Conservation (phyloP, 257 asterid genomes). For the Ehretia macrophylla region DNA sequence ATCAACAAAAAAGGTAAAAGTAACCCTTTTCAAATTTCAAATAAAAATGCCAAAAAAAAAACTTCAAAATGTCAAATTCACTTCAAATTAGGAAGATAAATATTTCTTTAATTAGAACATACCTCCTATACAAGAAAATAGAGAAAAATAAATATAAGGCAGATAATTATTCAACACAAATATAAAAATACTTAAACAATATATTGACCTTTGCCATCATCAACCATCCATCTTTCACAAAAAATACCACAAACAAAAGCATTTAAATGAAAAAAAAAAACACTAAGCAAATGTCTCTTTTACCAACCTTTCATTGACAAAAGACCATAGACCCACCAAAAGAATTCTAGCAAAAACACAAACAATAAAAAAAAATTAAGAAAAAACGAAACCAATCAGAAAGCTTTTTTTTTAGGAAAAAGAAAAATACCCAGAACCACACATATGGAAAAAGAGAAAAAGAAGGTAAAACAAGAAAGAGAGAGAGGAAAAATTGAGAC, state of each 20-base stretch:
- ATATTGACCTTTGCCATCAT: background rate
- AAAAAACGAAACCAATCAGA: constrained; percentile 5
- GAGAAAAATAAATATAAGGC: background rate
- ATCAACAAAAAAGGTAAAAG: background rate
- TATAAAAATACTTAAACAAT: no score
- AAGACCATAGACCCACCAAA: no score
- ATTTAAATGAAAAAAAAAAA: no score
- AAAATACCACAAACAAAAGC: background rate
- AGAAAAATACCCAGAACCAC: constrained; percentile 15
- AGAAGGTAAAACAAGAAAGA: background rate
- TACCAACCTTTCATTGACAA: no score
- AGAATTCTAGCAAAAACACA: no score
- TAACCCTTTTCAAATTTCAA: background rate
- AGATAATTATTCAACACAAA: background rate
- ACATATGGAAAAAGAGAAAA: constrained; percentile 9
- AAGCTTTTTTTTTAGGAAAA: constrained; percentile 17
- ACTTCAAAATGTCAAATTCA: background rate
- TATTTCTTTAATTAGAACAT: background rate
- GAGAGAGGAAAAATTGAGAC: background rate
- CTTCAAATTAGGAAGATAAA: background rate
- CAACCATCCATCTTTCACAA: background rate
- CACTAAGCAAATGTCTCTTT: no score
- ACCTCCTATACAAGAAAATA: background rate
- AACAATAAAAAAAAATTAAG: no score
- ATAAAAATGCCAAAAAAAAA: no score